Percentiles rank a stretch among this genome's conserved stretches.
Conservation (phyloP, 306 rosid species). For the Cicer pinnatifidum region DNA sequence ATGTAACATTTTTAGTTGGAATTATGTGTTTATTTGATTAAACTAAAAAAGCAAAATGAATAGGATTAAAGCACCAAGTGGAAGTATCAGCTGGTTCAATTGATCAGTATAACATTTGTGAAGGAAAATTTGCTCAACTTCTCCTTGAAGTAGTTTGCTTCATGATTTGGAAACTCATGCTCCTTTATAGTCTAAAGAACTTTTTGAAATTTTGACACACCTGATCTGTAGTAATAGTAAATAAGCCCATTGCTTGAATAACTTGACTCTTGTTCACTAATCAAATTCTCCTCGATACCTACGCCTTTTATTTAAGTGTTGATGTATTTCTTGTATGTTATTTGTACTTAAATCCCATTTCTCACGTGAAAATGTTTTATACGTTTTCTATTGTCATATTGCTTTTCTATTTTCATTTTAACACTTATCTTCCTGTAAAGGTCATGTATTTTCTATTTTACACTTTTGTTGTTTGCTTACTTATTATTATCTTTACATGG, state of each 20-base stretch:
- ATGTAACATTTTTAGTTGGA: conserved; percentile 17
- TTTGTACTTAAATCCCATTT: conserved; percentile 11
- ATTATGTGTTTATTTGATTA: conserved; percentile 31
- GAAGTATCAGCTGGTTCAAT: conserved; percentile 11
- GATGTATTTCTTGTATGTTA: not conserved
- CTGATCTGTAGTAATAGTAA: conserved; percentile 13
- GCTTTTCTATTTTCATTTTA: conserved; percentile 38
- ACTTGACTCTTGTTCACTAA: conserved; percentile 32
- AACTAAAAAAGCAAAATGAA: conserved; percentile 12
- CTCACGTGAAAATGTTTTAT: conserved; percentile 31
- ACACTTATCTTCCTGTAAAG: conserved; percentile 27
- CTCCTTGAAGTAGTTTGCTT: conserved; percentile 6
- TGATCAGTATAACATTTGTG: not conserved
- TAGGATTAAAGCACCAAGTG: conserved; percentile 13
- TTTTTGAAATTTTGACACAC: conserved; percentile 30
- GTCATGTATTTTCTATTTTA: conserved; percentile 29
- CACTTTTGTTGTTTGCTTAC: conserved; percentile 30
- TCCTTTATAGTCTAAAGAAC: conserved; percentile 18
- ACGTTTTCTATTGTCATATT: conserved; percentile 11
- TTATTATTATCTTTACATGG: conserved; percentile 22
- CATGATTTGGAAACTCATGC: conserved; percentile 18
- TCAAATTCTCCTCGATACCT: not conserved
- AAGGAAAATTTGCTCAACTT: conserved; percentile 24
- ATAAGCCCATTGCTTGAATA: conserved; percentile 32
- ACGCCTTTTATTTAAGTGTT: conserved; percentile 6